Evolutionary conservation across 345 rosid genomes (phyloP).

Genomic region (Eucalyptus viminalis): DNA sequence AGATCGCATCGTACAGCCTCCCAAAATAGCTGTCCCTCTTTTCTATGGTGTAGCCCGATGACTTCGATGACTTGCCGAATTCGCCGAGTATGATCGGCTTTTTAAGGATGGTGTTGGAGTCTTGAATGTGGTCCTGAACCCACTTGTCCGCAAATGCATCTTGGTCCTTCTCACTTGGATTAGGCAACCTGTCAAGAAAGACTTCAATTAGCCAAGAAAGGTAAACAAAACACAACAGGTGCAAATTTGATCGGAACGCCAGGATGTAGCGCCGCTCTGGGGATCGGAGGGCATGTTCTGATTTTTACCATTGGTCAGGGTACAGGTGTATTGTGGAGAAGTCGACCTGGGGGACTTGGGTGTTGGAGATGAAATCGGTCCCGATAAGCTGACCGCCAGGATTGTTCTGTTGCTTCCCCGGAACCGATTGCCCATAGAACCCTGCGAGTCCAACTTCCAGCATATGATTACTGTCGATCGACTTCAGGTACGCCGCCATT

Average conservation of each 20-base stretch:
- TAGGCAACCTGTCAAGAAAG: slow-evolving; percentile 27
- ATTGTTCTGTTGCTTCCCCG: slow-evolving; percentile 28
- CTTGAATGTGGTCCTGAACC: slow-evolving; percentile 34
- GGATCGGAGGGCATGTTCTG: neutral
- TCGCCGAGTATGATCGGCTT: slow-evolving; percentile 55
- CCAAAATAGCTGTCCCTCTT: slow-evolving; percentile 36
- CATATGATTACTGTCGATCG: slow-evolving; percentile 47
- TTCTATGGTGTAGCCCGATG: slow-evolving; percentile 24
- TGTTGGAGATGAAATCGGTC: slow-evolving; percentile 57
- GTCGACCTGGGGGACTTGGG: slow-evolving; percentile 42
- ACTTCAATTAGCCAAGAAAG: neutral
- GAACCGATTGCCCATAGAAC: slow-evolving; percentile 53
- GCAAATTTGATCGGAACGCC: neutral
- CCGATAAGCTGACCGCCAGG: slow-evolving; percentile 20
- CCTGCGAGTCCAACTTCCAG: slow-evolving; percentile 76
- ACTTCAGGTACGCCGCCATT: slow-evolving; percentile 60
- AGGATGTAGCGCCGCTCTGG: neutral
- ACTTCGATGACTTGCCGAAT: slow-evolving; percentile 46
- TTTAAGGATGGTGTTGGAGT: slow-evolving; percentile 20
- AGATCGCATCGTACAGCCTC: slow-evolving; percentile 27
- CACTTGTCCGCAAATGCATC: slow-evolving; percentile 33
- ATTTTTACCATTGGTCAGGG: slow-evolving; percentile 58
- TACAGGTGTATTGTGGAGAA: slow-evolving; percentile 69
- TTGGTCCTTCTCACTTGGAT: slow-evolving; percentile 18
- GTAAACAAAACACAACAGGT: neutral